These are phyloP conservation scores for Oryza glaberrima DNA, from an alignment of 176 grass and related monocot genomes.

Conservation along the genomic window DNA sequence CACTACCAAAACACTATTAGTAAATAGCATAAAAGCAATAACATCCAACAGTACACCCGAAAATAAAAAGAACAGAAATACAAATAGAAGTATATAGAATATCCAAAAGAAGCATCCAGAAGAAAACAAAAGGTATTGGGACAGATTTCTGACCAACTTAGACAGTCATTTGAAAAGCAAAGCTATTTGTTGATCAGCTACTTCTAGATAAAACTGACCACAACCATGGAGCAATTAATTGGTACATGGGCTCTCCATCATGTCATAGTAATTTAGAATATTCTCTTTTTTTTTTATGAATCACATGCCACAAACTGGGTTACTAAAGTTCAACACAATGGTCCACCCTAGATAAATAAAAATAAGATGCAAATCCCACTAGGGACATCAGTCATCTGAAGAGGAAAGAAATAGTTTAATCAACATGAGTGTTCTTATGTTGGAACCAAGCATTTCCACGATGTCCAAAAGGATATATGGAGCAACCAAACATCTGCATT, in stretches of 20 bases:
- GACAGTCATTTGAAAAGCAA: conserved; percentile 7
- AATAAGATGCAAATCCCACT: conserved; percentile 16
- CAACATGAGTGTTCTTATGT: conserved; percentile 6
- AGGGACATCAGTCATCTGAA: conserved; percentile 17
- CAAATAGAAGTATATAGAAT: background rate
- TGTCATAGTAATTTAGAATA: conserved; percentile 12
- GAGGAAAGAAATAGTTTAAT: conserved; percentile 14
- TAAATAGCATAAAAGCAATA: conserved; percentile 36
- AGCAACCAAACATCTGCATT: background rate
- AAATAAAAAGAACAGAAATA: conserved; percentile 11
- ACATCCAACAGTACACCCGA: background rate
- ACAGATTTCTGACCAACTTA: background rate
- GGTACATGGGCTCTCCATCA: background rate
- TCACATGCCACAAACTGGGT: background rate
- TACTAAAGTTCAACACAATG: background rate
- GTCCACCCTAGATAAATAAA: conserved; percentile 7
- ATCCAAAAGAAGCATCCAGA: background rate
- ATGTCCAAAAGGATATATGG: background rate
- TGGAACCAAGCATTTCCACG: background rate
- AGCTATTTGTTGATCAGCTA: conserved; percentile 34
- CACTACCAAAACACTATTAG: conserved; percentile 51
- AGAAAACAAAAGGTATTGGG: background rate
- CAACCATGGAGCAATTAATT: background rate
- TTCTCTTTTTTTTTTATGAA: background rate
- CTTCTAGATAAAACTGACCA: conserved; percentile 5